A percentile compares a stretch with the other conserved stretches of the same genome.
These are phyloP conservation scores for Kregervanrija pseudodelftensis DNA, from an alignment of 805 yeast genomes.

Conservation along the genomic window DNA sequence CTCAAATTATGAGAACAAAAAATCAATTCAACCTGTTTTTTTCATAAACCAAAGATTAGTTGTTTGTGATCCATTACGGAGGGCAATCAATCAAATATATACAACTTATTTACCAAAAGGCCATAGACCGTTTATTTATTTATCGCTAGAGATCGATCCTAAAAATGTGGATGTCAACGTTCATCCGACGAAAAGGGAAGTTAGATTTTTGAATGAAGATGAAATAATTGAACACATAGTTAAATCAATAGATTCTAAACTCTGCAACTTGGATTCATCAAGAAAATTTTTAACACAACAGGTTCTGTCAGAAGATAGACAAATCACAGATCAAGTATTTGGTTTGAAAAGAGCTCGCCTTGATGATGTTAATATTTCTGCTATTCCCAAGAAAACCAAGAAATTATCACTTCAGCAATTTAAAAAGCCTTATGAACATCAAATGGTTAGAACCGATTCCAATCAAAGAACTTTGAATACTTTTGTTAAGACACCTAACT, in stretches of 20 bases:
- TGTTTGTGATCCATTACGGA: conserved; percentile 67
- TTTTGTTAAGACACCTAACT: conserved; percentile 16
- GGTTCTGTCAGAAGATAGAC: conserved; percentile 31
- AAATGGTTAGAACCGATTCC: conserved; percentile 65
- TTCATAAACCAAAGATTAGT: conserved; percentile 85
- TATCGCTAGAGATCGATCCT: conserved; percentile 63
- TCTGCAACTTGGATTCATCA: conserved; percentile 56
- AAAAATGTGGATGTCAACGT: conserved; percentile 82
- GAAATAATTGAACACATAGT: conserved; percentile 68
- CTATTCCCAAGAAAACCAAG: conserved; percentile 1
- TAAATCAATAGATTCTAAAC: conserved; percentile 36
- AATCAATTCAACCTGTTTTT: conserved; percentile 58
- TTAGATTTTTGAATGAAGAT: conserved; percentile 75
- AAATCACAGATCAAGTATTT: conserved; percentile 6
- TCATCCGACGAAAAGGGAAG: conserved; percentile 94
- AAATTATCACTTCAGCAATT: conserved; percentile 9
- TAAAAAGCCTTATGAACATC: conserved; percentile 48
- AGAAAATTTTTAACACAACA: conserved; percentile 66
- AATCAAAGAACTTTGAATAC: conserved; percentile 49
- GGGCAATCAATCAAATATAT: conserved; percentile 60
- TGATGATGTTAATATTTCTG: conserved; percentile 1
- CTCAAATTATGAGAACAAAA: conserved; percentile 64
- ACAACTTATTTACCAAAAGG: conserved; percentile 72
- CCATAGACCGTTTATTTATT: conserved; percentile 65
- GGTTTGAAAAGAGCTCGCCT: conserved; percentile 4